These are phyloP conservation scores for Aspergillus pseudotamarii DNA, from an alignment of 2,329 filamentous ascomycete genomes.

Conservation along the genomic window DNA sequence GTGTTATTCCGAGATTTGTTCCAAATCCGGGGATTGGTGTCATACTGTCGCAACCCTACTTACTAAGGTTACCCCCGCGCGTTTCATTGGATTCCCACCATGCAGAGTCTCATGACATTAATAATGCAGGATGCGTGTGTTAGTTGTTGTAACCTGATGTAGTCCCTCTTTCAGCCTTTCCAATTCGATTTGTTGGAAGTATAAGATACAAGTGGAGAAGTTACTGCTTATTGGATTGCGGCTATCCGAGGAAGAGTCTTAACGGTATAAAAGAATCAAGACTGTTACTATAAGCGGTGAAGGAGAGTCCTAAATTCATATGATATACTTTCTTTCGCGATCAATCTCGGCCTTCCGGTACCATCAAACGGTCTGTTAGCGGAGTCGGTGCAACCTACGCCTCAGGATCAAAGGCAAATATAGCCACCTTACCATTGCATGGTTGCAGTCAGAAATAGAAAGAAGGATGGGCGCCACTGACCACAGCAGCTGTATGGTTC, in stretches of 20 bases:
- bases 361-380: background rate
- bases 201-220: background rate
- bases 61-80: background rate
- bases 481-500: background rate
- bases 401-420: background rate
- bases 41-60: background rate
- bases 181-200: background rate
- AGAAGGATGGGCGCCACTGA: background rate
- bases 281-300: background rate
- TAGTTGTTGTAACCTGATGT: background rate
- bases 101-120: background rate
- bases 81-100: background rate
- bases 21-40: background rate
- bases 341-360: background rate
- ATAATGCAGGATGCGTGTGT: background rate
- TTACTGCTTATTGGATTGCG: background rate
- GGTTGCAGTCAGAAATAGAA: background rate
- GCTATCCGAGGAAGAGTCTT: background rate
- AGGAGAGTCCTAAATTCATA: background rate
- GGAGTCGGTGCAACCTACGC: background rate
- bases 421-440: background rate
- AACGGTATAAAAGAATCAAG: background rate
- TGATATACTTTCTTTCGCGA: background rate
- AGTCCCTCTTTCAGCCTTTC: background rate
- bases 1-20: background rate